These are phyloP conservation scores for Clathrospora elynae DNA, from an alignment of 2,329 filamentous ascomycete genomes.

Conservation along the genomic window DNA sequence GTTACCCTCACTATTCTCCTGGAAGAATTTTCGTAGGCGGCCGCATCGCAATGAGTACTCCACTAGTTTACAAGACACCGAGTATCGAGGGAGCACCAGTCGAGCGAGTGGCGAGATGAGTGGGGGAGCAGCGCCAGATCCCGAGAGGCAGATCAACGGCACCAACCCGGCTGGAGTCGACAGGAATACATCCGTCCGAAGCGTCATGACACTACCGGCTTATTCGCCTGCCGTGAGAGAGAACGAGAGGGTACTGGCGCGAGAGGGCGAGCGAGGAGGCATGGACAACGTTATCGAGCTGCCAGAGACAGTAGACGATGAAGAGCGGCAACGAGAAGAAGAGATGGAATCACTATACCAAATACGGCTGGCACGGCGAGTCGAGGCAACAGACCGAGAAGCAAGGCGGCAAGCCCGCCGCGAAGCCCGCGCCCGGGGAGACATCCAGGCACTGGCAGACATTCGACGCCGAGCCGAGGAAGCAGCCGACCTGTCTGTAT, in stretches of 20 bases:
- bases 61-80: slow-evolving; percentile 42
- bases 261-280: slow-evolving; percentile 88
- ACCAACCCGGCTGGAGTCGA: slow-evolving; percentile 62
- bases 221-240: slow-evolving; percentile 76
- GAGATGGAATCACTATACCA: slow-evolving; percentile 95
- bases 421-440: slow-evolving; percentile 74
- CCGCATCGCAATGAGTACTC: slow-evolving; percentile 42
- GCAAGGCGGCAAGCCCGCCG: slow-evolving; percentile 70
- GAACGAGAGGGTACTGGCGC: slow-evolving; percentile 79
- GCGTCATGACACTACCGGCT: slow-evolving; percentile 89
- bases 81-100: slow-evolving; percentile 30
- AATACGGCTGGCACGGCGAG: slow-evolving; percentile 77
- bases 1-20: slow-evolving; percentile 42
- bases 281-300: slow-evolving; percentile 90
- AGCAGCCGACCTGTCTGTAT: slow-evolving; percentile 48
- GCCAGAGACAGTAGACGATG: slow-evolving; percentile 77
- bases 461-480: slow-evolving; percentile 58
- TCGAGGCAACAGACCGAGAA: slow-evolving; percentile 77
- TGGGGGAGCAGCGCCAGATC: slow-evolving; percentile 28
- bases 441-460: slow-evolving; percentile 68
- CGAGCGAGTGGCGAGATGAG: slow-evolving; percentile 39
- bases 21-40: slow-evolving; percentile 33
- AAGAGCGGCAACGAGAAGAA: slow-evolving; percentile 77
- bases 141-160: slow-evolving; percentile 34
- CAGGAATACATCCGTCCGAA: slow-evolving; percentile 83